phyloP scores from a whole-genome alignment of 345 rosid species.

The Syzygium grande region DNA sequence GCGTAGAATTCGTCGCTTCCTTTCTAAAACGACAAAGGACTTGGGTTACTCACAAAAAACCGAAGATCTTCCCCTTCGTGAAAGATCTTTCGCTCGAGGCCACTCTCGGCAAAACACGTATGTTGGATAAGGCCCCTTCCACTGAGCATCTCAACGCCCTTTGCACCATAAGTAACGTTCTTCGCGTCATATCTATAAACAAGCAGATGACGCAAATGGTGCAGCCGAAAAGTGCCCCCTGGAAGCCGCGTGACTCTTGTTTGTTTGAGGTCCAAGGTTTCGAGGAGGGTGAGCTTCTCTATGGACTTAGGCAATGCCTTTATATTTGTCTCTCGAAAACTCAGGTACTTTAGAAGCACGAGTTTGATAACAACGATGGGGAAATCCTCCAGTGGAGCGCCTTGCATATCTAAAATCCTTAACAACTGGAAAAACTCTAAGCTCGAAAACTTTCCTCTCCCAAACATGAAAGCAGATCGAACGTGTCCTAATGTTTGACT shows the following conservation, averaged over 20 bases:
- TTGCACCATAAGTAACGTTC: background rate
- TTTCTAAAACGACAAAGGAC: too few relatives aligned
- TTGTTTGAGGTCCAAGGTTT: constrained; percentile 7
- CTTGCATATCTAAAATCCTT: background rate
- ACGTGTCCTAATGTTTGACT: background rate
- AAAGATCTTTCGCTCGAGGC: too few relatives aligned
- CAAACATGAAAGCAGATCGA: background rate
- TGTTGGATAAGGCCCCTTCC: too few relatives aligned
- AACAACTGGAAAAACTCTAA: background rate
- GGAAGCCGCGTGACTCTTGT: constrained; percentile 1
- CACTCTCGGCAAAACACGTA: too few relatives aligned
- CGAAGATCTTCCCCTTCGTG: too few relatives aligned
- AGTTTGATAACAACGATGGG: background rate
- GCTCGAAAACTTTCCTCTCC: background rate
- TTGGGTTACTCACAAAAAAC: too few relatives aligned
- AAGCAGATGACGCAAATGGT: background rate
- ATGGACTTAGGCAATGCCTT: background rate
- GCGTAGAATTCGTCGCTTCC: too few relatives aligned
- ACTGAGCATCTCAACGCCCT: background rate
- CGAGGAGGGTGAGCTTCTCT: background rate
- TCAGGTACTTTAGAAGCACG: constrained; percentile 2
- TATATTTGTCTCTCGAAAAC: constrained; percentile 2
- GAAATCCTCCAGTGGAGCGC: background rate
- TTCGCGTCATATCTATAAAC: background rate
- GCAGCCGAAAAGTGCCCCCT: background rate